Conservation (phyloP, 2,329 filamentous ascomycete genomes). For the Cadophora sp. region DNA sequence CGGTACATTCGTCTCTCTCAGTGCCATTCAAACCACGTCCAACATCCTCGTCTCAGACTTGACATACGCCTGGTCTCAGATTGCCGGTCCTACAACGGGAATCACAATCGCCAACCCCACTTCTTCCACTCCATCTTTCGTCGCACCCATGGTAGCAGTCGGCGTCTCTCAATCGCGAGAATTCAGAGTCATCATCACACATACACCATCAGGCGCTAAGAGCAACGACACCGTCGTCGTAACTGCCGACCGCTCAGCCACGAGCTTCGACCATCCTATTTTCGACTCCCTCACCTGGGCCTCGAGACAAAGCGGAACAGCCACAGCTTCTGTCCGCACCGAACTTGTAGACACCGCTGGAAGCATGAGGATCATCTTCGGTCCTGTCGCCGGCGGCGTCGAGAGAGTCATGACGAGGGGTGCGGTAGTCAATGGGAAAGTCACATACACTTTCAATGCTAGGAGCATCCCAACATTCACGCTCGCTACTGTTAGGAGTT, state of each 20-base stretch:
- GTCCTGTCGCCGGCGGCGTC: background rate
- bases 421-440: background rate
- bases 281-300: conserved; percentile 6
- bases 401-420: conserved; percentile 17
- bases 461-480: conserved; percentile 2
- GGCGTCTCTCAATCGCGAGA: conserved; percentile 2
- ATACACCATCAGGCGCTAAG: conserved; percentile 11
- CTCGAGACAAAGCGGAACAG: conserved; percentile 9
- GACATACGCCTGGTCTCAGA: conserved; percentile 7
- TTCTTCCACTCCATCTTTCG: conserved; percentile 1
- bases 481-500: conserved; percentile 10
- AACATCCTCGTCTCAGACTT: background rate
- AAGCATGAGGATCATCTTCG: conserved; percentile 18
- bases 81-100: background rate
- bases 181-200: conserved; percentile 14
- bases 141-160: conserved; percentile 2
- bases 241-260: conserved; percentile 4
- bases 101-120: background rate
- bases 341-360: conserved; percentile 7
- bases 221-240: conserved; percentile 13
- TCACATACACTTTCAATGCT: conserved; percentile 6
- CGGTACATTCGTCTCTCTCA: conserved; percentile 12
- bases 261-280: conserved; percentile 8
- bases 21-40: background rate
- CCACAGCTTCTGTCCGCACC: background rate